Evolutionary conservation across 2,329 filamentous ascomycete species (phyloP), one percentile per base, ranked within the genome.

Genomic region (Hypomyces perniciosus): DNA sequence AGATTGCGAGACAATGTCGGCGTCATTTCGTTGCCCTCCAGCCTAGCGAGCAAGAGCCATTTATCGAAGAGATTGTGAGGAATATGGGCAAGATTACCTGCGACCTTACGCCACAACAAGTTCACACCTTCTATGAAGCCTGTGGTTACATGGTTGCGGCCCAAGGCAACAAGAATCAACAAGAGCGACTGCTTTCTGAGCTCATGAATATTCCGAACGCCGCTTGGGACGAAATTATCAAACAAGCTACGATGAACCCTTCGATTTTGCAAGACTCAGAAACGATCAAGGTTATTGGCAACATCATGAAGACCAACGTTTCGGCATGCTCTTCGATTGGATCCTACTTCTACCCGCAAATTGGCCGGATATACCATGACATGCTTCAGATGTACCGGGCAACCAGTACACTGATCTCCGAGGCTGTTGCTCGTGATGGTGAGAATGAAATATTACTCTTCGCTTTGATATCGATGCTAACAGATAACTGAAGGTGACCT

Each of bases 301-400:
- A 99, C 72, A 96, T 99, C 66, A 99, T 99, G 93, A 99, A 99
- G 80, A 99, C 93, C 1, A 99, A 99, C 62, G 93, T 99, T 4
- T 92, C 95, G n/a, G 93, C 93, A 34, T 99, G 93, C 69, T 89
- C 88, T 34, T 97, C 93, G 1, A 93, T 99, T 52, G 93, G 95
- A 33, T 84, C 89, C 47, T 99, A 97, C 72, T 99, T 99, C 70
- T 96, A 96, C 65, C 92, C 93, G 9, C 93, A 99, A 67, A 96
- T 99, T 61, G 93, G 92, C 38, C 86, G 90, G 51, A 97, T 99
- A 60, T 99, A 97, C 69, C 84, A 95, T 59, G 93, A 99, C 66
- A 97, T 99, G 92, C 76, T 99, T 51, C 92, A 93, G 63, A 99
- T 99, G 95, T 99, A 97, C 70, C 87, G 90, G 46, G 93, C 92